Conservation (phyloP, 805 yeast species). For the Wickerhamomyces queroliae region DNA sequence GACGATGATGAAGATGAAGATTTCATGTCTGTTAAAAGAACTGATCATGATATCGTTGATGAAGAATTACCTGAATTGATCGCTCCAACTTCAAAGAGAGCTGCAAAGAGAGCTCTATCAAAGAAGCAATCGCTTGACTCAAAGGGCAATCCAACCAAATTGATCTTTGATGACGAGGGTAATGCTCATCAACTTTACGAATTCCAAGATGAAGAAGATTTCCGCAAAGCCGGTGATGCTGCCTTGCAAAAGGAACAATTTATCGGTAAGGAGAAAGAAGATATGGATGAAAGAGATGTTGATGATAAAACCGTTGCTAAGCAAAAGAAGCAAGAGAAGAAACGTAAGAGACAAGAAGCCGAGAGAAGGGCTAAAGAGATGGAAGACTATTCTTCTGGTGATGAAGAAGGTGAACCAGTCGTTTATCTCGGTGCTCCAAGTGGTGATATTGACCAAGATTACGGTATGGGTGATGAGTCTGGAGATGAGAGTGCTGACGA, state of each 20-base stretch:
- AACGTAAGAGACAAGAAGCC: conserved; percentile 77
- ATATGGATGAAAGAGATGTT: conserved; percentile 66
- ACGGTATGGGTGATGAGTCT: conserved; percentile 28
- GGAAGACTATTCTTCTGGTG: conserved; percentile 21
- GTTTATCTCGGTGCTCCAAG: conserved; percentile 17
- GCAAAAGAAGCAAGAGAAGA: conserved; percentile 80
- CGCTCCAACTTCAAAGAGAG: conserved; percentile 74
- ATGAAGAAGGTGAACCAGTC: conserved; percentile 17
- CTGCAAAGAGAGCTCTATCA: conserved; percentile 79
- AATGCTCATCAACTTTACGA: conserved; percentile 88
- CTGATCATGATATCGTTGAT: conserved; percentile 64
- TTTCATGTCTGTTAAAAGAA: conserved; percentile 75
- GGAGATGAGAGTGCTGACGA: conserved; percentile 14
- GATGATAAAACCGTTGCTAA: conserved; percentile 75
- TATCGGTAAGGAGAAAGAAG: conserved; percentile 57
- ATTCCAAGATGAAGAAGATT: conserved; percentile 84
- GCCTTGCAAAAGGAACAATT: conserved; percentile 60
- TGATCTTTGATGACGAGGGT: conserved; percentile 93
- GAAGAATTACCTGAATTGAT: conserved; percentile 57
- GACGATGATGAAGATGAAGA: conserved; percentile 58
- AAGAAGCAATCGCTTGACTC: conserved; percentile 64
- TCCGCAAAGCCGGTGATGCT: conserved; percentile 66
- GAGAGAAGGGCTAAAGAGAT: conserved; percentile 45
- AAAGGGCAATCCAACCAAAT: conserved; percentile 67
- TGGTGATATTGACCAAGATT: conserved; percentile 39